Conservation (phyloP, 1,284 basidiomycete species). For the Gymnopus androsaceus region DNA sequence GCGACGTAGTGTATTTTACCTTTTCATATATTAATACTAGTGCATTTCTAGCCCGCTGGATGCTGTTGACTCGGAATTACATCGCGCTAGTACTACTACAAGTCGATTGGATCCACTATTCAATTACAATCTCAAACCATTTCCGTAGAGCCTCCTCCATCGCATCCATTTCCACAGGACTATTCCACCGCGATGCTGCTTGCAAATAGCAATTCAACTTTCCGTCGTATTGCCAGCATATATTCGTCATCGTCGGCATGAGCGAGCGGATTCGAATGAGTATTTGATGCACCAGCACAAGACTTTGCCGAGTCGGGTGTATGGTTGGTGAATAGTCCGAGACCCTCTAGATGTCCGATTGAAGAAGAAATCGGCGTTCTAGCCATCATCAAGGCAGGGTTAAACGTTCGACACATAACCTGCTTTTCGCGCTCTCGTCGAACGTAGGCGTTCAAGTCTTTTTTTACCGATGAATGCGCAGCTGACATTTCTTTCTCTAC, state of each 20-base stretch:
- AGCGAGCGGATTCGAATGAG: neutral
- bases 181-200: neutral
- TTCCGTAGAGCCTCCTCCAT: neutral
- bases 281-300: neutral
- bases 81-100: no score
- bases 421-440: neutral
- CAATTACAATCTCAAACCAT: neutral
- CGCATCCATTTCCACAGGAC: neutral
- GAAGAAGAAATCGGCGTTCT: neutral
- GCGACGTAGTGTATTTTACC: no score
- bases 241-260: neutral
- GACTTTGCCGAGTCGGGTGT: neutral
- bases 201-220: slow-evolving; percentile 1
- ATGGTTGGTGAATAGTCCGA: neutral
- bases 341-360: neutral
- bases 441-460: neutral
- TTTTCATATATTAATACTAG: no score
- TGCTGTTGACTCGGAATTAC: no score
- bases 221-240: neutral
- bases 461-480: neutral
- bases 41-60: no score
- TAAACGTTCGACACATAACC: neutral
- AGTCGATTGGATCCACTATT: no score
- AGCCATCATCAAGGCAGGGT: neutral
- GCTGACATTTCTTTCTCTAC: neutral